Percentiles rank a stretch among this genome's conserved stretches.
phyloP scores from a whole-genome alignment of 352 stramenopile genomes.

The Blastocystis sp. region DNA sequence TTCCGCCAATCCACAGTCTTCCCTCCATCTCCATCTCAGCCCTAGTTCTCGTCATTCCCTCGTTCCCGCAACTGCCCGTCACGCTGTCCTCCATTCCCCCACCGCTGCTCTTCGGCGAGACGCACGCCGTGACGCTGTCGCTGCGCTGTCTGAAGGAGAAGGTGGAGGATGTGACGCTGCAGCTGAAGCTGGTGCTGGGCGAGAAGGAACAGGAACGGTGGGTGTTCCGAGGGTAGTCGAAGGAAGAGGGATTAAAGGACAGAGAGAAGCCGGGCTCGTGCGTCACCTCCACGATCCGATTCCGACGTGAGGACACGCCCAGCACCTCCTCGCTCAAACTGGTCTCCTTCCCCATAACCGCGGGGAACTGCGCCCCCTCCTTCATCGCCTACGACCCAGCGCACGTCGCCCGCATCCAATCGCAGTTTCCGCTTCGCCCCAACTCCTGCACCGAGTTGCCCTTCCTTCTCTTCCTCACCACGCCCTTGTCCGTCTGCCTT shows the following conservation, averaged over 20 bases:
- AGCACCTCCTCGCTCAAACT: not conserved
- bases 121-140: not conserved
- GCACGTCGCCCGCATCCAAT: not conserved
- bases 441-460: not conserved
- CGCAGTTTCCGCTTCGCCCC: not conserved
- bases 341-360: slow-evolving; percentile 6
- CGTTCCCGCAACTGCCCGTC: slow-evolving; percentile 38
- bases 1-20: not conserved
- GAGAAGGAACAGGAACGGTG: not conserved
- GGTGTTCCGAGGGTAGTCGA: not conserved
- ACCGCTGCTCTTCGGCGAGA: not conserved
- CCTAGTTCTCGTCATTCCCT: slow-evolving; percentile 18
- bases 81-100: slow-evolving; percentile 2
- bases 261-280: slow-evolving; percentile 42
- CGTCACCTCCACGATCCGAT: not conserved
- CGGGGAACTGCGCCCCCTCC: not conserved
- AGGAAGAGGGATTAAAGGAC: not conserved
- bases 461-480: not conserved
- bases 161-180: slow-evolving; percentile 11
- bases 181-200: slow-evolving; percentile 19
- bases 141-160: slow-evolving; percentile 30
- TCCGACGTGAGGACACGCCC: not conserved
- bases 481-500: not conserved
- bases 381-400: not conserved
- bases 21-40: too few species aligned